Evolutionary conservation across 345 rosid species (phyloP), one percentile per base, ranked within the genome.

Genomic region (Eucalyptus erythrocorys): DNA sequence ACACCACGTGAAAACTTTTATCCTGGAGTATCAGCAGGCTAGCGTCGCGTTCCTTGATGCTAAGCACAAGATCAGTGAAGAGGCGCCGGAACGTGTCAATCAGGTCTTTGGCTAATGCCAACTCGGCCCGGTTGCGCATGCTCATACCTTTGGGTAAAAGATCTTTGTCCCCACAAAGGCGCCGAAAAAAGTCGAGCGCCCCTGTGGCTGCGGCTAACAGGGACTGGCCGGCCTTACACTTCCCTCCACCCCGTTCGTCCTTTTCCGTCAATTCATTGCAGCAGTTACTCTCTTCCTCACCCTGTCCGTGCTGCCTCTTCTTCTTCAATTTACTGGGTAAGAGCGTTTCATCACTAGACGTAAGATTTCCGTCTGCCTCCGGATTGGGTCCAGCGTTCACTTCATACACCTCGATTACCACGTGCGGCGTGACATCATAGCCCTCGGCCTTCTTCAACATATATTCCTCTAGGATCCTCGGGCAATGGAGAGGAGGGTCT

Each of bases 1-100:
- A 90, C 14, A 91, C 95, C 40, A 80, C 42, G 6, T 34, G 85
- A n/a, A 30, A 19, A 30, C 19, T 34, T 45, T 80, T 80, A 80
- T 40, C 85, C 34, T 42, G 3, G 85, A 81, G 30, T 34, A n/a
- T 40, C 2, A 7, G 3, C 30, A 21, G 43, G 85, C 85, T 34
- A 48, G 85, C 3, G 48, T 81, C 11, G 13, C 85, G 48, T 11
- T 81, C 85, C 26, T 81, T 7, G 11, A 40, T 6, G 85, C 85
- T 81, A 26, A 81, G 85, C 85, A 81, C 48, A 5, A 40, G 85
- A 81, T 81, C 48, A 1, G 5, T 8, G 19, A 81, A 81, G 2
- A 48, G 48, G 43, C 48, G 85, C 8, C 15, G 85, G 48, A 40
- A 81, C 3, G 19, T 81, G 48, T 81, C 30, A 21, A 81, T 24